phyloP scores from a whole-genome alignment of 306 rosid species.

The Lathyrus oleraceus region DNA sequence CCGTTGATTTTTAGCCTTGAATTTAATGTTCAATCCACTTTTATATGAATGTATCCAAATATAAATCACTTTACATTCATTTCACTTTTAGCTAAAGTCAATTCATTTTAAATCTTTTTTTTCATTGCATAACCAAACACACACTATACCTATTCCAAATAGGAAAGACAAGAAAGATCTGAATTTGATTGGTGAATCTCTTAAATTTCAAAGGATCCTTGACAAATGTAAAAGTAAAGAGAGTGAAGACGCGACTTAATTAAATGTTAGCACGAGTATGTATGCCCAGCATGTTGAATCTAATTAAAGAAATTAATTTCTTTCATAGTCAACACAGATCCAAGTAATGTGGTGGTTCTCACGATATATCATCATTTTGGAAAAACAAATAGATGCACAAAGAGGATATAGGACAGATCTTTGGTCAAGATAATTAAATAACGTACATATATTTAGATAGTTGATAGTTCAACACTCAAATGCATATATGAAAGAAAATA shows the following conservation, averaged over 20 bases:
- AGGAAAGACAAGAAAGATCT: constrained; percentile 26
- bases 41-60: background rate
- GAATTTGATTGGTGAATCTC: constrained; percentile 12
- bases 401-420: constrained; percentile 9
- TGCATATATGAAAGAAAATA: background rate
- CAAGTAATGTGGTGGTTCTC: constrained; percentile 16
- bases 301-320: background rate
- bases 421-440: constrained; percentile 5
- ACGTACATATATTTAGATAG: constrained; percentile 14
- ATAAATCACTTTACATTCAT: background rate
- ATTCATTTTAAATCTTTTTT: background rate
- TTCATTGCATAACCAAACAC: background rate
- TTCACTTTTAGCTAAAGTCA: background rate
- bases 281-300: background rate
- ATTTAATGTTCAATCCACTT: background rate
- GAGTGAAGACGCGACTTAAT: constrained; percentile 23
- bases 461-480: constrained; percentile 16
- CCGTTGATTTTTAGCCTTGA: background rate
- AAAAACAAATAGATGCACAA: constrained; percentile 22
- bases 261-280: constrained; percentile 16
- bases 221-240: constrained; percentile 8
- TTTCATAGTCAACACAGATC: background rate
- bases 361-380: constrained; percentile 31
- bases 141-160: constrained; percentile 22
- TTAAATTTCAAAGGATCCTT: constrained; percentile 25